Evolutionary conservation across 345 rosid species (phyloP), one percentile per base, ranked within the genome.

Genomic region (Trapa incisa): DNA sequence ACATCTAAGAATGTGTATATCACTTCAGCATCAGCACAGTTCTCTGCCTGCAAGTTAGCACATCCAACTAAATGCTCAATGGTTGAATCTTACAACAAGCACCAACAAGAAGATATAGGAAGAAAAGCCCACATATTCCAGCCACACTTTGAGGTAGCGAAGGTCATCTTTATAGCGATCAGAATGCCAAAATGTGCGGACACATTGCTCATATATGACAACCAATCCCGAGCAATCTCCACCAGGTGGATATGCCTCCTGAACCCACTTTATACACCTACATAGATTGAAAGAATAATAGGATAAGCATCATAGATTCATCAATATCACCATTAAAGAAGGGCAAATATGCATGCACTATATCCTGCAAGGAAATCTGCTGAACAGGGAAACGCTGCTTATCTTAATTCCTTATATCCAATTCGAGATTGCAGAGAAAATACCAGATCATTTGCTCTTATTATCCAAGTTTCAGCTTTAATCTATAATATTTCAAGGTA

Each of bases 191-290:
- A 91, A 94, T 32, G 78, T 68, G 16, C 99, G 95, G 16, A 90
- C 99, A 53, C 97, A 94, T 68, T 91, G 99, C 74, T 94, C 99
- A 8, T 91, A 94, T 13, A 88, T 81, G 67, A 91, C 84, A 22
- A 90, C 63, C 41, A 93, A 71, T 4, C 99, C 99, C 0, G 97
- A 90, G 79, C 72, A 79, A 58, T 90, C 95, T 17, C 98, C 98
- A 14, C 88, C 90, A 0, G 87, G 79, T 6, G 98, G 96, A 72
- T 90, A 93, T 63, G 91, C 80, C 76, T 93, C 96, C 60, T 90
- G 99, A 57, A 93, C 88, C 97, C 97, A 94, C 76, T 88, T 90
- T 14, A 94, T 89, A 60, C 95, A 90, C 78, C 99, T 92, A 75
- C 54, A 78, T 65, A 22, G 33, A 22, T 66, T 41, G 14, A 9